Evolutionary conservation across 257 asterid genomes (phyloP), one percentile per base, ranked within the genome.

Genomic region (Marsdenia floribunda): DNA sequence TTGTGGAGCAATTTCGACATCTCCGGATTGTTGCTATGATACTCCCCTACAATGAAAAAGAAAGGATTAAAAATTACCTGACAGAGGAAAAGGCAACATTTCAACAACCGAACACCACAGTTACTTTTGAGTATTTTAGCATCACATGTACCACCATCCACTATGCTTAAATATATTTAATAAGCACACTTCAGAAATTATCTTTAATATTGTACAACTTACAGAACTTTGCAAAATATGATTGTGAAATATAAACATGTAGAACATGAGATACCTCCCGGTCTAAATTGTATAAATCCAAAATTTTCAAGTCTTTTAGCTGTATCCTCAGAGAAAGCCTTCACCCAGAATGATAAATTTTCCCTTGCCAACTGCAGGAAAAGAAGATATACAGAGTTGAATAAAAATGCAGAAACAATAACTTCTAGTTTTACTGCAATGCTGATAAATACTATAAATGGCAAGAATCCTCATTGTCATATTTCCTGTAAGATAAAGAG

Each of bases 1-100:
- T 95, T 95, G 81, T 95, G 99, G 77, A 95, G 98, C 89, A 95
- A 82, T 83, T 95, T 95, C 71, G 99, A 95, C 99, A 95, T 95
- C 87, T 95, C 98, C 2, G 99, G 99, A 78, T 95, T 95, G 87
- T 95, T 95, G 70, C 98, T 96, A 82, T 95, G 99, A 80, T 95
- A 95, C 82, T 93, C 97, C 71, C 98, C 98, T 91, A 76, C 70
- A 52, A 76, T 81, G 54, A 73, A 72, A 74, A 83, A 55, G 72
- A 73, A 75, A 68, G 13, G 24, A 21, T 81, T 81, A 73, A 44
- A 44, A 8, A 37, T 14, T 60, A 40, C 54, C 71, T 38, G 18
- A 22, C 22, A 26, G 13, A 68, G 19, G 21, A 38, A 22, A 16
- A 64, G 46, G 52, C 33, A 16, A 19, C 29, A 53, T 68, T 47